Evolutionary conservation across 768 basidiomycete genomes (phyloP).

Genomic region (Hypholoma fasciculare): DNA sequence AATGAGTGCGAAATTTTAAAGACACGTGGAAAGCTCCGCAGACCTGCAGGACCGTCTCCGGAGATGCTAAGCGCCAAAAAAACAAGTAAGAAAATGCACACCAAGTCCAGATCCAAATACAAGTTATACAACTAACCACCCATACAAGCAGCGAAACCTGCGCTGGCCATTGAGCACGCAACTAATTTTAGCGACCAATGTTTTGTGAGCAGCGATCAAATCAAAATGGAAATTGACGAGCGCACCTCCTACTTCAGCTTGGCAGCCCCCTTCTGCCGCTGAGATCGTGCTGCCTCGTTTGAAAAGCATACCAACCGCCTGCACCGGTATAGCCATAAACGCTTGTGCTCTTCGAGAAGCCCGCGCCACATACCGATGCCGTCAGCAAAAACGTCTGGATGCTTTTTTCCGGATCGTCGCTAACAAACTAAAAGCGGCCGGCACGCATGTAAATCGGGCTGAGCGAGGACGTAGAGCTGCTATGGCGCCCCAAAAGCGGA

Average conservation of each 20-base stretch:
- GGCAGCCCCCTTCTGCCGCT: constrained; percentile 94
- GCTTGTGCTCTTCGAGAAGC: too few species aligned
- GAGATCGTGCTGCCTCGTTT: constrained; percentile 97
- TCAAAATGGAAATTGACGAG: background rate
- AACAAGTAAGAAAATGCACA: background rate
- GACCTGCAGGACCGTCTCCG: constrained; percentile 80
- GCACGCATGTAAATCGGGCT: background rate
- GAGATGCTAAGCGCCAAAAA: constrained; percentile 53
- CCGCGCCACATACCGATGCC: constrained; percentile 59
- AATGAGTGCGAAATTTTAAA: constrained; percentile 8
- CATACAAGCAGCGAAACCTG: constrained; percentile 93
- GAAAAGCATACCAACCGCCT: constrained; percentile 94
- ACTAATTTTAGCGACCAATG: constrained; percentile 40
- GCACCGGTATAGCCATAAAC: background rate
- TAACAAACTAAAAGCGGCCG: constrained; percentile 63
- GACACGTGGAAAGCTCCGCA: constrained; percentile 10
- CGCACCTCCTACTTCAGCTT: constrained; percentile 91
- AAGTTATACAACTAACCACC: constrained; percentile 49
- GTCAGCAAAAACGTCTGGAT: constrained; percentile 89
- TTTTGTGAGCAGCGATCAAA: background rate
- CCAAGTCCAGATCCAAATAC: background rate
- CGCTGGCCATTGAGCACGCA: constrained; percentile 95
- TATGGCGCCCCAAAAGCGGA: background rate
- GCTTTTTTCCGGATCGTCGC: constrained; percentile 87
- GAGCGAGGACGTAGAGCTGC: constrained; percentile 5